Evolutionary conservation across 2,329 filamentous ascomycete species (phyloP), one percentile per base, ranked within the genome.

Genomic region (Ophiostoma pallidulum): DNA sequence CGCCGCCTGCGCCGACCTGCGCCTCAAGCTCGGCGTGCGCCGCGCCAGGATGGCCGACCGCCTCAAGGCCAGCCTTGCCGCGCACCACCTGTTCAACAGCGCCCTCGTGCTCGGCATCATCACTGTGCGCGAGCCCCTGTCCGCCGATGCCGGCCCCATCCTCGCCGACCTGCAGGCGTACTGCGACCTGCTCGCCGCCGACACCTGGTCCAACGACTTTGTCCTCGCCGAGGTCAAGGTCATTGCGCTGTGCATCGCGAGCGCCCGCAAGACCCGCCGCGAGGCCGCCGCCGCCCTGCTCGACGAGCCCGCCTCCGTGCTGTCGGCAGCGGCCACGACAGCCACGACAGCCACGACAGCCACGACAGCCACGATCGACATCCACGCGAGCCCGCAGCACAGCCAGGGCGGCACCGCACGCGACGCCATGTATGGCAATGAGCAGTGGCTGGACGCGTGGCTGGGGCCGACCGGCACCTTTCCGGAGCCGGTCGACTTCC

Each of bases 81-180:
- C 64, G 28, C 65, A 65, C 29, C 63, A 67, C 32, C 59, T 69
- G 6, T 68, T 68, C 56, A 69, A 68, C 50, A 67, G 65, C 48
- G 66, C 66, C 2, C 50, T 69, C 24, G 64, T 66, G 3, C 53
- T 66, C 2, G 64, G 64, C 7, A 59, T 66, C 32, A 60, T 66
- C 41, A 61, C 59, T 4, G 59, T 66, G 18, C 60, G 60, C 3
- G 51, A 68, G 29, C 45, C 54, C 5, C 52, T 57, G 7, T 58
- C 62, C 5, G 53, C 57, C 20, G 8, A 7, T 14, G 1, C 64
- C 60, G 1, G 64, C 66, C 2, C 48, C 8, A 35, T 32, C 26
- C 16, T 38, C 3, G 61, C 66, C 28, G 66, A 69, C 43, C 57
- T 69, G 0, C 54, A 59, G 6, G 64, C 66, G 0, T 69, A 66